Evolutionary conservation across 2,329 filamentous ascomycete genomes (phyloP), one percentile per base, ranked within the genome.

Genomic region (Stagonosporopsis tanaceti): DNA sequence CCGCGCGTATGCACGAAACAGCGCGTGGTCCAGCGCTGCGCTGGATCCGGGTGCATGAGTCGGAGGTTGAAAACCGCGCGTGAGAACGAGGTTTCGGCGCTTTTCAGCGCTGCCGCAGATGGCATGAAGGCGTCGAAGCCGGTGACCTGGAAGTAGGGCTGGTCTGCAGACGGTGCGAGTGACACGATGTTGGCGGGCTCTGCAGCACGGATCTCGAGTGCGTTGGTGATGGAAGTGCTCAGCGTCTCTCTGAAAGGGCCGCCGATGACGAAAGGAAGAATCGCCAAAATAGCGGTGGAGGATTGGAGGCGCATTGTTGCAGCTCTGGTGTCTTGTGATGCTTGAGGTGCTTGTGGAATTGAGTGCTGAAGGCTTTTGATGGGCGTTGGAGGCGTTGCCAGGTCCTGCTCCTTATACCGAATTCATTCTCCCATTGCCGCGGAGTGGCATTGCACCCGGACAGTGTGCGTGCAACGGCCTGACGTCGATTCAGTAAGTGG

Each of bases 371-470:
- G 32, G 20, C 3, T 22, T 2, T 22, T 50, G 53, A 35, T 50
- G 53, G 20, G 24, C 24, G 50, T 53, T 54, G 38, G 40, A 48
- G 44, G 44, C 51, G 44, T 24, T 24, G 51, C 51, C 27, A 38
- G 44, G 38, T 54, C 42, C 44, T 35, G 44, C 51, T 42, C 46
- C 44, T 54, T 54, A 54, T 54, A 46, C 44, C 20, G 28, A 1
- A 15, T 1, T n/a, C 15, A 2, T 3, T 47, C 3, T 20, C 25
- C 5, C 30, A 15, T 3, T 15, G 37, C 51, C n/a, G 30, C 30
- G 22, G 38, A 22, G 2, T 2, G 17, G 1, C 35, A 6, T 20
- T 3, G 6, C 6, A 38, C 12, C 9, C 12, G 8, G 15, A 14
- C 2, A 28, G 27, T 34, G 22, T n/a, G 40, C 35, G 50, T 42